phyloP scores from a whole-genome alignment of 768 basidiomycete species.

The Hericium alpestre region DNA sequence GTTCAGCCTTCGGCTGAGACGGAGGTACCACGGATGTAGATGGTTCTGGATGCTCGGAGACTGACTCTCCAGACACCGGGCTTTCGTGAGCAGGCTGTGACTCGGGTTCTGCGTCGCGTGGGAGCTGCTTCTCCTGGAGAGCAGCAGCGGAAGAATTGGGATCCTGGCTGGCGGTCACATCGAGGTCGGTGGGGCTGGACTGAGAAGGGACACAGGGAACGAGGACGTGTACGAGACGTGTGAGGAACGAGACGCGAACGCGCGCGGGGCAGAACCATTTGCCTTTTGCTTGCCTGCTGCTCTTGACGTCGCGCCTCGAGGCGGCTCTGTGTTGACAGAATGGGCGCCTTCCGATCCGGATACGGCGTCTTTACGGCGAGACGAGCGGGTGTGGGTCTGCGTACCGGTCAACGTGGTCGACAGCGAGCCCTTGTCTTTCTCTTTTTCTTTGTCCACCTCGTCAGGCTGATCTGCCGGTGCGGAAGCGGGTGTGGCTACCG shows the following conservation, averaged over 20 bases:
- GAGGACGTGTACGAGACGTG: slow-evolving; percentile 48
- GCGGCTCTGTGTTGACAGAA: slow-evolving; percentile 18
- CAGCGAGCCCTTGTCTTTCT: slow-evolving; percentile 38
- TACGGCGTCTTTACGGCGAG: slow-evolving; percentile 19
- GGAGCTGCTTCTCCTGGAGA: slow-evolving; percentile 9
- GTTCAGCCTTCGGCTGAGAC: background rate
- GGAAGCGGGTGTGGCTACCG: slow-evolving; percentile 20
- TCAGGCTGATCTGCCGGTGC: slow-evolving; percentile 23
- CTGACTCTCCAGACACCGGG: too few relatives aligned
- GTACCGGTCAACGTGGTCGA: slow-evolving; percentile 32
- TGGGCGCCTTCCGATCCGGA: slow-evolving; percentile 24
- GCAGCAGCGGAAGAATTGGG: slow-evolving; percentile 12
- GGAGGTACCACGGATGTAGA: background rate
- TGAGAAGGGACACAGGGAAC: slow-evolving; percentile 54
- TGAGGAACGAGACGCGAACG: slow-evolving; percentile 44
- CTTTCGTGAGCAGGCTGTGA: background rate
- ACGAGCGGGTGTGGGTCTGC: slow-evolving; percentile 25
- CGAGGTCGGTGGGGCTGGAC: slow-evolving; percentile 32
- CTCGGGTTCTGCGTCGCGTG: background rate
- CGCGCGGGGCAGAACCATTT: slow-evolving; percentile 20
- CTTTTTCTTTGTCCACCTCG: slow-evolving; percentile 27
- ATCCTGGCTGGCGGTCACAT: slow-evolving; percentile 20
- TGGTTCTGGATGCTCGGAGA: slow-evolving; percentile 5
- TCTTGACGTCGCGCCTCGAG: slow-evolving; percentile 9
- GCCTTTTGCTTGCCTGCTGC: slow-evolving; percentile 13